Percentiles rank a stretch among this genome's conserved stretches.
Conservation (phyloP, 768 basidiomycete genomes). For the Leccinum barrowsii region DNA sequence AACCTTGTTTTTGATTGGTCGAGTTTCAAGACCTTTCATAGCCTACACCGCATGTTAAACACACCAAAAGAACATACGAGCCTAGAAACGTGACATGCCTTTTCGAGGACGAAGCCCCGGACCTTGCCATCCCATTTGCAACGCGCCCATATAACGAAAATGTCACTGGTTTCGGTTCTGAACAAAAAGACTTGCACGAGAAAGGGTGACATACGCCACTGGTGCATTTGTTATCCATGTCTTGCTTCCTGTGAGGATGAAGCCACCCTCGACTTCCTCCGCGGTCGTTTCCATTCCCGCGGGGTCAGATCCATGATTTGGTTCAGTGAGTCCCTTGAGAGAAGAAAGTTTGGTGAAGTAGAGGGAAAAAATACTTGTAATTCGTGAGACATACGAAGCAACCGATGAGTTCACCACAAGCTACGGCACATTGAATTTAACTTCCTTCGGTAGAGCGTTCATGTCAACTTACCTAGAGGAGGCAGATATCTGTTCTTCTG, state of each 20-base stretch:
- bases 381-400: conserved; percentile 70
- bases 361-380: background rate
- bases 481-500: conserved; percentile 94
- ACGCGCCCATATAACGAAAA: conserved; percentile 92
- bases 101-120: conserved; percentile 88
- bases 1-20: conserved; percentile 89
- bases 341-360: background rate
- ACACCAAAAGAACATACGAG: background rate
- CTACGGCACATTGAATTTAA: conserved; percentile 35
- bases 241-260: conserved; percentile 85
- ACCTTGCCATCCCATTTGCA: conserved; percentile 93
- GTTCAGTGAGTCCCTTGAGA: conserved; percentile 85
- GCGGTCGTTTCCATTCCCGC: conserved; percentile 97
- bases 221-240: conserved; percentile 98
- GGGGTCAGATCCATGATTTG: conserved; percentile 96
- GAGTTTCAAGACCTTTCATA: conserved; percentile 75
- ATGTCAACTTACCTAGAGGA: conserved; percentile 51
- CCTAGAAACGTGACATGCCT: conserved; percentile 42
- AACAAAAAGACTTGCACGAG: conserved; percentile 2
- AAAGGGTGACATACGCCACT: conserved; percentile 58
- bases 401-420: conserved; percentile 82
- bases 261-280: conserved; percentile 81
- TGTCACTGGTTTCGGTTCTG: conserved; percentile 48
- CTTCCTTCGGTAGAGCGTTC: background rate
- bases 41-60: conserved; percentile 46